A percentile compares a stretch with the other conserved stretches of the same genome.
Evolutionary conservation across 805 yeast species (phyloP).

Genomic region (Kodamaea lidongshanica): DNA sequence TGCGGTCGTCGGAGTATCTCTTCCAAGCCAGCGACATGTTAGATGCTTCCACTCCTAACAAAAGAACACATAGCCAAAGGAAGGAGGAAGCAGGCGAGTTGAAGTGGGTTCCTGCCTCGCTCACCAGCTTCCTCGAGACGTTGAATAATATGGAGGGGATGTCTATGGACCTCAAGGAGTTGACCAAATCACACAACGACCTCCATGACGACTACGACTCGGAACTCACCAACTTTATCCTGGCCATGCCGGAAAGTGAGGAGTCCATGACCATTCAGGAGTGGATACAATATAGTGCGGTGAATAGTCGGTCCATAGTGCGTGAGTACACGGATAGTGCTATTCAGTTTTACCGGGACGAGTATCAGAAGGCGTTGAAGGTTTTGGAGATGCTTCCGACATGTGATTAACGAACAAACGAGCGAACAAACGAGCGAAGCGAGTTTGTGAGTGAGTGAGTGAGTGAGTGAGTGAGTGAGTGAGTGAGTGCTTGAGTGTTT

Average conservation of each 20-base stretch:
- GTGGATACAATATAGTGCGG: conserved; percentile 59
- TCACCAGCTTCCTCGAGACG: conserved; percentile 11
- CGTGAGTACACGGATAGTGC: conserved; percentile 42
- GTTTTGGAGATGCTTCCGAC: conserved; percentile 31
- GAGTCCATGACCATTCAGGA: conserved; percentile 62
- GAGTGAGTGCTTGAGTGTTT: no score
- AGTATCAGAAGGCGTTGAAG: conserved; percentile 46
- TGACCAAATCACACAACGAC: conserved; percentile 33
- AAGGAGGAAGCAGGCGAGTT: conserved; percentile 1
- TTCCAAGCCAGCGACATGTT: conserved; percentile 1
- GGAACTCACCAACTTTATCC: conserved; percentile 53
- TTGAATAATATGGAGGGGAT: conserved; percentile 29
- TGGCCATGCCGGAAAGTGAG: conserved; percentile 65
- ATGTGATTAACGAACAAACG: conserved; percentile 3
- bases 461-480: no score
- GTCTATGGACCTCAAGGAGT: conserved; percentile 25
- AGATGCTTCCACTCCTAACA: conserved; percentile 4
- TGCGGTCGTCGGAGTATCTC: conserved; percentile 4
- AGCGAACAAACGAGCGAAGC: no score
- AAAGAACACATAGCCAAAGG: background rate
- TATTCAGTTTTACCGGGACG: conserved; percentile 41
- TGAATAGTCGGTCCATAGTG: conserved; percentile 46
- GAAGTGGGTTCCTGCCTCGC: conserved; percentile 11
- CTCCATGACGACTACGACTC: conserved; percentile 63
- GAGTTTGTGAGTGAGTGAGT: no score